Evolutionary conservation across 2,329 filamentous ascomycete genomes (phyloP).

Genomic region (Neofusicoccum sp.): DNA sequence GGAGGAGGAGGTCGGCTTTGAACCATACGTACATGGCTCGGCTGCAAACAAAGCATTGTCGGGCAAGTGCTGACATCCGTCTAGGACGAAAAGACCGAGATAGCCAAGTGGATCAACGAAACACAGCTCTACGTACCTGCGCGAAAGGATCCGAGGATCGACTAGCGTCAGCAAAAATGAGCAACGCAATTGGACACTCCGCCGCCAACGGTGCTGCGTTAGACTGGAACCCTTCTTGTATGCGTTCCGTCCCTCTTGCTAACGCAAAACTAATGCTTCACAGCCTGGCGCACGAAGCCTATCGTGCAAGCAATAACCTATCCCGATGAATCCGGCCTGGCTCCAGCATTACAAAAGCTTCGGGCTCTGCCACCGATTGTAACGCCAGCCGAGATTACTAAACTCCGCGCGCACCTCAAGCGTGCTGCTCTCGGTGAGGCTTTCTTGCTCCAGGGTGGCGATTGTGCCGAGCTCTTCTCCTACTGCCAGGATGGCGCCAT

Average conservation of each 20-base stretch:
- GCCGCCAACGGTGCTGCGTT: background rate
- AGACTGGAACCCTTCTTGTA: constrained; percentile 43
- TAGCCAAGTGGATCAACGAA: background rate
- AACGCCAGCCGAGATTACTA: constrained; percentile 75
- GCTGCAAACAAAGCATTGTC: background rate
- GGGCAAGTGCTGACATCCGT: background rate
- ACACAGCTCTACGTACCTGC: background rate
- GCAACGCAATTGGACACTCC: background rate
- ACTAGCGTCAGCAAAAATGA: constrained; percentile 1
- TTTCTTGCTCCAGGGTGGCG: constrained; percentile 92
- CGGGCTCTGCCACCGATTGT: constrained; percentile 72
- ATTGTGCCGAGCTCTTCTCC: constrained; percentile 95
- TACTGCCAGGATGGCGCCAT: constrained; percentile 90
- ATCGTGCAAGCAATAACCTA: constrained; percentile 76
- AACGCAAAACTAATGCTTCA: background rate
- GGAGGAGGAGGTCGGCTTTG: constrained; percentile 16
- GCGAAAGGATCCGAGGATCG: constrained; percentile 9
- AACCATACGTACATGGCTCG: background rate
- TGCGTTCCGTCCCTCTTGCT: constrained; percentile 10
- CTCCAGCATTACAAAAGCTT: constrained; percentile 63
- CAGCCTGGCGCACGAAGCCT: constrained; percentile 73
- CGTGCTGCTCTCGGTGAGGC: constrained; percentile 89
- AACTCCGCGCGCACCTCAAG: constrained; percentile 72
- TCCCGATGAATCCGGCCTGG: constrained; percentile 59
- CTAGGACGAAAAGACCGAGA: background rate